Percentiles rank a stretch among this genome's conserved stretches.
These are phyloP conservation scores for Mycena chlorophos DNA, from an alignment of 768 basidiomycete genomes.

Conservation along the genomic window DNA sequence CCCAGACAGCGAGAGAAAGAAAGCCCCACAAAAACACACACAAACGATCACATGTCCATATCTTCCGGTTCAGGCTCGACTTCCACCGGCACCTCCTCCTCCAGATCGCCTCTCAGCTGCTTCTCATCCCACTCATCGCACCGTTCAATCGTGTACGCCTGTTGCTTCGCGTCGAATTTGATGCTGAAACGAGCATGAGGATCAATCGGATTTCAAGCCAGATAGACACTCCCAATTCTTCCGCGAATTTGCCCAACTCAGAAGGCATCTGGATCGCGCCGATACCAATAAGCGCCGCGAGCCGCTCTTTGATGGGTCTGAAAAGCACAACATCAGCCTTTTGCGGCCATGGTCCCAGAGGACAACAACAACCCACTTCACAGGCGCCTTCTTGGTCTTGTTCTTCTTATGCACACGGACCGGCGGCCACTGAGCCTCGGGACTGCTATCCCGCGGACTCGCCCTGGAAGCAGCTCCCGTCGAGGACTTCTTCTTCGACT, in stretches of 20 bases:
- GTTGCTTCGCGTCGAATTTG: conserved; percentile 41
- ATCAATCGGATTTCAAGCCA: conserved; percentile 15
- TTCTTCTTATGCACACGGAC: conserved; percentile 56
- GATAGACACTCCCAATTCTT: conserved; percentile 55
- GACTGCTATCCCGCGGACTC: conserved; percentile 24
- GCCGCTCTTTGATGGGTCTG: conserved; percentile 55
- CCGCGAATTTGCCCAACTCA: conserved; percentile 60
- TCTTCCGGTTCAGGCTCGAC: conserved; percentile 12
- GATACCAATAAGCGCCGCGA: conserved; percentile 61
- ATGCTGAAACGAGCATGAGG: conserved; percentile 29
- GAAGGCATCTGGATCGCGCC: conserved; percentile 55
- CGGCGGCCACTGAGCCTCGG: conserved; percentile 64
- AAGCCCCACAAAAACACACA: not conserved
- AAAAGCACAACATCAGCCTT: not conserved
- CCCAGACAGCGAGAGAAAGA: not conserved
- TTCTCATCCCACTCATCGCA: not conserved
- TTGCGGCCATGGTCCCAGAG: too few species aligned
- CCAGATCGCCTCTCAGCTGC: not conserved
- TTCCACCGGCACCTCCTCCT: not conserved
- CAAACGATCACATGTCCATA: conserved; percentile 8
- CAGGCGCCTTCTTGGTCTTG: conserved; percentile 35
- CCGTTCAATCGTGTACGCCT: conserved; percentile 32
- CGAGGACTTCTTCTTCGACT: conserved; percentile 15
- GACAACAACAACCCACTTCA: not conserved
- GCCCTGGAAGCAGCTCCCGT: conserved; percentile 15